Conservation (phyloP, 2,329 filamentous ascomycete species). For the Niveomyces coronatus region DNA sequence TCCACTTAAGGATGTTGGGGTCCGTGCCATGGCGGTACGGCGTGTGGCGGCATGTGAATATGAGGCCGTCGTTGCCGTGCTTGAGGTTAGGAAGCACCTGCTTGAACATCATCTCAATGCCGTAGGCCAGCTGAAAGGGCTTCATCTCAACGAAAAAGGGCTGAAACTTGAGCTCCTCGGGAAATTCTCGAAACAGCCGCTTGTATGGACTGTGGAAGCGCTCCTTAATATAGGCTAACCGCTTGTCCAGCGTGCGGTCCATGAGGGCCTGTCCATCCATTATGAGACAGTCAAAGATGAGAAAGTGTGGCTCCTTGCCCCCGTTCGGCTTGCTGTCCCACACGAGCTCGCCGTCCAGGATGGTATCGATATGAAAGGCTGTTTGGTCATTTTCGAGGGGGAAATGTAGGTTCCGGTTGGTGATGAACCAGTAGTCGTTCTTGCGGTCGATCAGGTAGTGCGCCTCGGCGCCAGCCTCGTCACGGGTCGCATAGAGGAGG, state of each 20-base stretch:
- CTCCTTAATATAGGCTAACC: conserved; percentile 76
- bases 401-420: conserved; percentile 62
- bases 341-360: conserved; percentile 90
- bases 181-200: conserved; percentile 52
- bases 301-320: conserved; percentile 61
- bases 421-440: conserved; percentile 90
- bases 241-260: conserved; percentile 74
- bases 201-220: conserved; percentile 64
- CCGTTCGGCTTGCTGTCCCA: conserved; percentile 66
- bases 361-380: conserved; percentile 66
- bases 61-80: conserved; percentile 92
- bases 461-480: conserved; percentile 51
- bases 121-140: conserved; percentile 80
- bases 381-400: conserved; percentile 56
- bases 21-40: conserved; percentile 87
- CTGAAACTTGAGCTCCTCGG: conserved; percentile 57
- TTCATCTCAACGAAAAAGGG: conserved; percentile 83
- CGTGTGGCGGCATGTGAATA: conserved; percentile 89
- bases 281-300: conserved; percentile 89
- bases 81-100: conserved; percentile 72
- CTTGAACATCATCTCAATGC: conserved; percentile 84
- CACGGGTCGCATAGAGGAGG: conserved; percentile 76
- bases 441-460: conserved; percentile 95
- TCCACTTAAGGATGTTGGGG: conserved; percentile 93
- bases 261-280: conserved; percentile 69